These are phyloP conservation scores for Cladosporium sp. DNA, from an alignment of 2,329 filamentous ascomycete genomes.

Conservation along the genomic window DNA sequence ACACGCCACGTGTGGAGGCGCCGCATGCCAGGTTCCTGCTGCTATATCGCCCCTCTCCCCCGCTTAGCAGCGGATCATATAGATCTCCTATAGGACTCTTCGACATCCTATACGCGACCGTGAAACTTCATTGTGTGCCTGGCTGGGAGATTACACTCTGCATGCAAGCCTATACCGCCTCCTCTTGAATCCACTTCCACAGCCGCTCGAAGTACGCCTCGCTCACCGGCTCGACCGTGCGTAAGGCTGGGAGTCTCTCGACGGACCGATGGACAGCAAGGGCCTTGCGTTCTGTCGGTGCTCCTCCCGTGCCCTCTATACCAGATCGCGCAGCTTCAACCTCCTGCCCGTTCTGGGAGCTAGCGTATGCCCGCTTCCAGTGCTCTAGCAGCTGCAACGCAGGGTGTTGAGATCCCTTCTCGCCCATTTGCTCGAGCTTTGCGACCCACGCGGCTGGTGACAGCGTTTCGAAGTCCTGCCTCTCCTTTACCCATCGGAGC, in stretches of 20 bases:
- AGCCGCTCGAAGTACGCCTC: constrained; percentile 41
- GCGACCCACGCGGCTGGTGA: constrained; percentile 39
- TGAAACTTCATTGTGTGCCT: constrained; percentile 10
- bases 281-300: constrained; percentile 11
- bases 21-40: background rate
- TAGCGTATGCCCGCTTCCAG: constrained; percentile 45
- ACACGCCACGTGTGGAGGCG: constrained; percentile 7
- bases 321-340: constrained; percentile 2
- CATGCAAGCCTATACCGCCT: constrained; percentile 15
- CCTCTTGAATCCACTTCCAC: constrained; percentile 38
- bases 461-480: constrained; percentile 39
- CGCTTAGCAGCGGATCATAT: constrained; percentile 7
- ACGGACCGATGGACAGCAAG: constrained; percentile 37
- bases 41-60: constrained; percentile 6
- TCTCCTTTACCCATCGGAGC: constrained; percentile 42
- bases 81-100: constrained; percentile 5
- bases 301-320: constrained; percentile 7
- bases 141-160: constrained; percentile 12
- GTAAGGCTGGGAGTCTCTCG: constrained; percentile 33
- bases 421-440: constrained; percentile 30
- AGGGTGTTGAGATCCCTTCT: constrained; percentile 36
- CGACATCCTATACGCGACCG: constrained; percentile 10
- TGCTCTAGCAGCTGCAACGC: constrained; percentile 46
- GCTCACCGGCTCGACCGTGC: constrained; percentile 37
- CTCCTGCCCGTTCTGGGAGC: background rate